These are phyloP conservation scores for Pseudogymnoascus sp. DNA, from an alignment of 2,329 filamentous ascomycete species.

Conservation along the genomic window DNA sequence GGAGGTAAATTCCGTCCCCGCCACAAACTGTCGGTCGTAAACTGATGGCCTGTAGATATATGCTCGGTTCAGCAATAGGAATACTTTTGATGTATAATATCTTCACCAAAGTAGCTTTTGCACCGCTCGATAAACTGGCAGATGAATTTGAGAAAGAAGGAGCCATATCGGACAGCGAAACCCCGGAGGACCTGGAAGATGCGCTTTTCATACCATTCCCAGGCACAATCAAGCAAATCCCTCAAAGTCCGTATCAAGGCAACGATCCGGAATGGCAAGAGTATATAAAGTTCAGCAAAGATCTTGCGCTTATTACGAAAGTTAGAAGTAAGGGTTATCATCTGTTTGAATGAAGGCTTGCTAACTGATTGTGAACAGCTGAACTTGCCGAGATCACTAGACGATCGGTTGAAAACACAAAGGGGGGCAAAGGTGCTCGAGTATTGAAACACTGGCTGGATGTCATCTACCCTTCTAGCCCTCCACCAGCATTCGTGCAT, in stretches of 20 bases:
- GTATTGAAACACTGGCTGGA: conserved; percentile 43
- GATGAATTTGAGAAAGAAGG: conserved; percentile 33
- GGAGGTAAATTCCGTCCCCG: neutral
- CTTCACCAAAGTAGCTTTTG: conserved; percentile 39
- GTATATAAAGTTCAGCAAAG: conserved; percentile 50
- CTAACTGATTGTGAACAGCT: conserved; percentile 29
- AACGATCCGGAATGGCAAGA: conserved; percentile 55
- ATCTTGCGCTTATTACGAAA: conserved; percentile 36
- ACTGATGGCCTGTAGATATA: conserved; percentile 12
- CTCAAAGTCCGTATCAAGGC: conserved; percentile 42
- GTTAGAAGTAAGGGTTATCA: conserved; percentile 14
- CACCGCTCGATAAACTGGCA: conserved; percentile 32
- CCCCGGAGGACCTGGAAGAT: conserved; percentile 31
- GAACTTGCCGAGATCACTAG: conserved; percentile 38
- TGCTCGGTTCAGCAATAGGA: conserved; percentile 28
- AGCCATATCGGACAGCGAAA: conserved; percentile 34
- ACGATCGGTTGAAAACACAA: conserved; percentile 30
- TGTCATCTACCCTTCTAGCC: conserved; percentile 47
- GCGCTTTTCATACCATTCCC: conserved; percentile 54
- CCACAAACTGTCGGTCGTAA: neutral
- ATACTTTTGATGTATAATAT: conserved; percentile 33
- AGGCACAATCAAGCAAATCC: conserved; percentile 43
- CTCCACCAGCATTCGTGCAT: conserved; percentile 51
- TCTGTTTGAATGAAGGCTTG: neutral
- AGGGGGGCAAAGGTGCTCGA: neutral